Evolutionary conservation across 495 filamentous ascomycete genomes (phyloP), one percentile per base, ranked within the genome.

Genomic region (Bryoglossum gracile): DNA sequence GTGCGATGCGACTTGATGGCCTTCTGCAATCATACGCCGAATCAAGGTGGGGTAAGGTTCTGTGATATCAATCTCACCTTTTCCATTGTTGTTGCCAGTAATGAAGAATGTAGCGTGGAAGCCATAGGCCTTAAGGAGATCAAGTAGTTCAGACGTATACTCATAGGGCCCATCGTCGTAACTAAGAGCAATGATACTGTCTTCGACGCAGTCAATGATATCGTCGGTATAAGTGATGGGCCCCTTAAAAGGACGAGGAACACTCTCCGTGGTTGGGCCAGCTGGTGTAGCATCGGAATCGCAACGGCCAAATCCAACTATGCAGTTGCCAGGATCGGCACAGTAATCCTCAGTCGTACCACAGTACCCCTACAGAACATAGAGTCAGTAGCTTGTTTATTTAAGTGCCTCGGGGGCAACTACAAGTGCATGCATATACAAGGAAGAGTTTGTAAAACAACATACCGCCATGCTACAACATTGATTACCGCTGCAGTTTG

Each of bases 1-100:
- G 55, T 88, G 41, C 6, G 80, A 84, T 23, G 82, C 87, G 45
- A 94, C 70, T 61, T 92, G 88, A 59, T 94, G 88, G n/a, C 87
- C 77, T 21, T 77, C 78, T 39, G 62, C 59, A 30, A 76, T 54
- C 77, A 83, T 83, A 35, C 82, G 75, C 49, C 43, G 21, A 21
- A 57, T 49, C 37, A 52, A 46, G 14, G 28, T 41, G 18, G 46
- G 26, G 22, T 23, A 53, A 17, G 30, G 39, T 22, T 35, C 42
- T 8, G 43, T 49, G 13, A 18, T 44, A 17, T 51, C 41, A 17
- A 41, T 41, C 10, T 33, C 11, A 11, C 49, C 33, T 16, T 65
- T 65, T 17, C 57, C 65, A 23, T 50, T 57, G 44, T 65, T 65
- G 48, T 57, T 56, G 16, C 58, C 64, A 40, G 64, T 81, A 36